Conservation (phyloP, 1,139 yeast species). For the Scheffersomyces lignicola region DNA sequence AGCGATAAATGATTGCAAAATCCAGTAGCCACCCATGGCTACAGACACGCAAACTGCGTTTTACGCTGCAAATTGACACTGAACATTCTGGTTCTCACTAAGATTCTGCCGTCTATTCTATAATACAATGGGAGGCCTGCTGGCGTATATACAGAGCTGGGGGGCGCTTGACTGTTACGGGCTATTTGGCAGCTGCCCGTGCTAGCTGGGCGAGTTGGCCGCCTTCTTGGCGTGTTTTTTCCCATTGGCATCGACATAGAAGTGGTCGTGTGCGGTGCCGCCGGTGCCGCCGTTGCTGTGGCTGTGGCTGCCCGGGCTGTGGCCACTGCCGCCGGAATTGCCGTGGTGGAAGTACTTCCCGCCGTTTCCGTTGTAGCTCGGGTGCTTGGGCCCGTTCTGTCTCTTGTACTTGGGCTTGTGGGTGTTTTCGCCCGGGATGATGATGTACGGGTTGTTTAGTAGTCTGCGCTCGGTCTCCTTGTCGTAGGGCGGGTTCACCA, state of each 20-base stretch:
- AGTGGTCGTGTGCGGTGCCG: too few species aligned
- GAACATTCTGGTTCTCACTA: too few species aligned
- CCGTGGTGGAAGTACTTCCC: not conserved
- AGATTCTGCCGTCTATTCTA: too few species aligned
- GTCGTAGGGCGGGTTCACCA: conserved; percentile 18
- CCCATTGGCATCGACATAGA: not conserved
- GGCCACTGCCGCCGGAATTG: not conserved
- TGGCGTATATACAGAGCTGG: too few species aligned
- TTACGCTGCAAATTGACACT: too few species aligned
- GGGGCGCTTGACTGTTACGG: too few species aligned
- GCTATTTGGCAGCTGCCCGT: too few species aligned
- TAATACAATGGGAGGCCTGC: too few species aligned
- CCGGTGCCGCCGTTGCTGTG: not conserved
- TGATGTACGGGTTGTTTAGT: conserved; percentile 33
- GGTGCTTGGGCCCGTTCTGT: conserved; percentile 5
- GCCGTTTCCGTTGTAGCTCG: not conserved
- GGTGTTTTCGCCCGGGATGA: conserved; percentile 21
- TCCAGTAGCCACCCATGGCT: too few species aligned
- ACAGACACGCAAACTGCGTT: too few species aligned
- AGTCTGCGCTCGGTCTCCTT: conserved; percentile 30
- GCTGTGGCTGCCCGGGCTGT: not conserved
- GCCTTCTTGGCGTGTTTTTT: not conserved
- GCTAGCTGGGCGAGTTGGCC: too few species aligned
- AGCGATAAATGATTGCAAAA: too few species aligned
- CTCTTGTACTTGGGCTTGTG: conserved; percentile 3